These are phyloP conservation scores for Leishmania mexicana DNA, from an alignment of 208 protist species.

Conservation along the genomic window DNA sequence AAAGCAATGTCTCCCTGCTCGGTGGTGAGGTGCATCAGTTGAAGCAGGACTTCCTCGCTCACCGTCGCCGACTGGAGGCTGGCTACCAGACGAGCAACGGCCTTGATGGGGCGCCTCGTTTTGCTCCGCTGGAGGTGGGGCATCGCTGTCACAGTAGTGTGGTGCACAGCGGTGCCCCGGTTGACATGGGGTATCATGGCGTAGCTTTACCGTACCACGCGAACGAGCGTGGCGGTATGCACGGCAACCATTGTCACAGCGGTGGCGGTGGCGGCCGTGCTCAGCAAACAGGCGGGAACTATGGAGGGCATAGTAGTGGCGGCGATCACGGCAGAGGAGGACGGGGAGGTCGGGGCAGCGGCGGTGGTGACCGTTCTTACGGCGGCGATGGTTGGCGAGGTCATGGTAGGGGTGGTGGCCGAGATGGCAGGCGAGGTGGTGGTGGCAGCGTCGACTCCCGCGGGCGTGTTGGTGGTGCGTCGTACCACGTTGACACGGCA, in stretches of 20 bases:
- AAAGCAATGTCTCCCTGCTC: conserved; percentile 53
- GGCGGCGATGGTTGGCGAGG: conserved; percentile 5
- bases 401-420: conserved; percentile 9
- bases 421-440: not conserved
- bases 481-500: conserved; percentile 11
- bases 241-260: not conserved
- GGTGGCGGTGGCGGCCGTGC: conserved; percentile 12
- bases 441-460: conserved; percentile 16
- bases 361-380: not conserved
- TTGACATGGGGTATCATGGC: not conserved
- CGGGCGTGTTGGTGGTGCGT: conserved; percentile 5
- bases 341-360: conserved; percentile 15
- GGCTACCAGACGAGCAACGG: conserved; percentile 58
- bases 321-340: conserved; percentile 1
- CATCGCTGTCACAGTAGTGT: conserved; percentile 25
- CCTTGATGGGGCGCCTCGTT: conserved; percentile 67
- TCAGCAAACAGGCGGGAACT: conserved; percentile 2
- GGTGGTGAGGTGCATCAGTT: conserved; percentile 78
- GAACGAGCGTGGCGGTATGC: conserved; percentile 9
- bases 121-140: conserved; percentile 64
- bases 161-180: not conserved
- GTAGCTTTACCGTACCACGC: conserved; percentile 2
- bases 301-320: conserved; percentile 1
- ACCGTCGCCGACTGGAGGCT: conserved; percentile 47
- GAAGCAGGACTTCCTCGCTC: conserved; percentile 66